These are phyloP conservation scores for Sclerotinia subarctica DNA, from an alignment of 2,329 filamentous ascomycete genomes.

Conservation along the genomic window DNA sequence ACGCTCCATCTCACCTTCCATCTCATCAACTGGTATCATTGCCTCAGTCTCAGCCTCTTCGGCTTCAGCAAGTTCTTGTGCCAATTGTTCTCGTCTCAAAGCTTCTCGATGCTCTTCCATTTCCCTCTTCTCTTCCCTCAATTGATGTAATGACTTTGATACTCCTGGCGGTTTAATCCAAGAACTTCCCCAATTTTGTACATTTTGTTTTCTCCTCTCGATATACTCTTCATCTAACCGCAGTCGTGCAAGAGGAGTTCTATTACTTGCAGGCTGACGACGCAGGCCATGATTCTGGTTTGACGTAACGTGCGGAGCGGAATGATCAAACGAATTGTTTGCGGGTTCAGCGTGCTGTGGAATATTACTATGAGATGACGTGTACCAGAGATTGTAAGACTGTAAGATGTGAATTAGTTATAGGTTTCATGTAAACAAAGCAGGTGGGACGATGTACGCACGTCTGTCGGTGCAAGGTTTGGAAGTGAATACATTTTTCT, in stretches of 20 bases:
- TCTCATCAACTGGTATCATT: slow-evolving; percentile 38
- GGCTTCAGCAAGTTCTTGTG: slow-evolving; percentile 71
- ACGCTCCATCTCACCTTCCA: slow-evolving; percentile 46
- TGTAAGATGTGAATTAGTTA: slow-evolving; percentile 37
- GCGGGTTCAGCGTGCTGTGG: slow-evolving; percentile 34
- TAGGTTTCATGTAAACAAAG: slow-evolving; percentile 21
- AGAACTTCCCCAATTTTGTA: slow-evolving; percentile 79
- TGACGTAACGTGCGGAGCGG: slow-evolving; percentile 18
- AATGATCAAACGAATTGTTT: slow-evolving; percentile 36
- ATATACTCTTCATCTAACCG: slow-evolving; percentile 74
- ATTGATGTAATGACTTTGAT: slow-evolving; percentile 82
- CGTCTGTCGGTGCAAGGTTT: slow-evolving; percentile 67
- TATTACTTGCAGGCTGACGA: slow-evolving; percentile 48
- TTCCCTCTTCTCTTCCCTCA: slow-evolving; percentile 86
- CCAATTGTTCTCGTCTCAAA: slow-evolving; percentile 65
- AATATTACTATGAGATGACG: slow-evolving; percentile 48
- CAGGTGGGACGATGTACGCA: slow-evolving; percentile 42
- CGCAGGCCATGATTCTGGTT: slow-evolving; percentile 36
- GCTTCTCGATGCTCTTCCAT: slow-evolving; percentile 79
- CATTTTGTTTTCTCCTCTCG: slow-evolving; percentile 72
- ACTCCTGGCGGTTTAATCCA: slow-evolving; percentile 92
- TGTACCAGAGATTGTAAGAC: slow-evolving; percentile 74
- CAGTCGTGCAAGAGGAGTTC: slow-evolving; percentile 65
- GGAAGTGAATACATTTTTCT: slow-evolving; percentile 56
- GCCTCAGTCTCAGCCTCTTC: slow-evolving; percentile 48